These are phyloP conservation scores for Kandelia obovata DNA, from an alignment of 345 rosid genomes.

Conservation along the genomic window DNA sequence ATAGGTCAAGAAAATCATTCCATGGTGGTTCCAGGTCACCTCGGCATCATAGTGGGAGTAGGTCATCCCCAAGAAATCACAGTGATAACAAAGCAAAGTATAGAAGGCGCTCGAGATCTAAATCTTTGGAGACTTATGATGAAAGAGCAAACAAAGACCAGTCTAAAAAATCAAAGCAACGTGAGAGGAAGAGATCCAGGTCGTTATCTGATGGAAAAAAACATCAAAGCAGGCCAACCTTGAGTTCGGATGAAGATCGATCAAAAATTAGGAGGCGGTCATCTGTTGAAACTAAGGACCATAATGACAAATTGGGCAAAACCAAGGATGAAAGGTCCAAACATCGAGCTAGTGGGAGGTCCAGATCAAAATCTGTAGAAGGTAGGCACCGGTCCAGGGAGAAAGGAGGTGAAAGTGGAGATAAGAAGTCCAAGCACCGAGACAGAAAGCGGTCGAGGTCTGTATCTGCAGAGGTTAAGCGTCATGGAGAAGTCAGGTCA, in stretches of 20 bases:
- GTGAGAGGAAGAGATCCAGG: slow-evolving; percentile 45
- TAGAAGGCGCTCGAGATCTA: slow-evolving; percentile 55
- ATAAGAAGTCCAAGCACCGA: slow-evolving; percentile 49
- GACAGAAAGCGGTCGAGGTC: slow-evolving; percentile 66
- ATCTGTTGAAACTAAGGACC: slow-evolving; percentile 38
- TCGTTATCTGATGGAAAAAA: slow-evolving; percentile 50
- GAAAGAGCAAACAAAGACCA: slow-evolving; percentile 35
- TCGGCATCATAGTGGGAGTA: slow-evolving; percentile 41
- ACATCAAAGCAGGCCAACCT: slow-evolving; percentile 36
- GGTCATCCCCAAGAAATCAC: slow-evolving; percentile 52
- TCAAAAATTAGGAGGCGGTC: slow-evolving; percentile 47
- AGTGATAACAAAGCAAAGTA: slow-evolving; percentile 38
- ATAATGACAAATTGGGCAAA: slow-evolving; percentile 35
- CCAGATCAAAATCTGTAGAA: slow-evolving; percentile 71
- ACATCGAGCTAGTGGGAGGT: slow-evolving; percentile 51
- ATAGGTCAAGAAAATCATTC: slow-evolving; percentile 43
- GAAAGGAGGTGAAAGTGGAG: slow-evolving; percentile 43
- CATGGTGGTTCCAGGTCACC: slow-evolving; percentile 63
- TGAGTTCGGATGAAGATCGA: slow-evolving; percentile 40
- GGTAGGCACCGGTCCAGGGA: slow-evolving; percentile 38
- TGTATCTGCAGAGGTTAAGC: slow-evolving; percentile 50
- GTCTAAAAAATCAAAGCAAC: slow-evolving; percentile 41
- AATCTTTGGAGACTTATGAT: slow-evolving; percentile 44
- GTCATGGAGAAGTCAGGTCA: slow-evolving; percentile 42
- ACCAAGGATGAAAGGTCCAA: slow-evolving; percentile 38